phyloP scores from a whole-genome alignment of 768 basidiomycete species.

The Boletales sp. region DNA sequence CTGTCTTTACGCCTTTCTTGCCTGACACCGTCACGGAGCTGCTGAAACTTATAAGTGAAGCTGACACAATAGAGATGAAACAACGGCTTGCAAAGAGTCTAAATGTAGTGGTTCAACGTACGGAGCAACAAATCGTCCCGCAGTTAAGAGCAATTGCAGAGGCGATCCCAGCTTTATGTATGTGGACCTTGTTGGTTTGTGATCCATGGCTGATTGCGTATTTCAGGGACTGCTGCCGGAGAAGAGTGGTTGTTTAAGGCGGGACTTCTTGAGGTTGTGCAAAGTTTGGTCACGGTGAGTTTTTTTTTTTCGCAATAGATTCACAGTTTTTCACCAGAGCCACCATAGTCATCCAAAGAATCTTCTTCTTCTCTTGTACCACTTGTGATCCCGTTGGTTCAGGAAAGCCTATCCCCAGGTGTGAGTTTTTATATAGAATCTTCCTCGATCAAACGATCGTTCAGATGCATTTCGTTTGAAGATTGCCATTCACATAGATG shows the following conservation, averaged over 20 bases:
- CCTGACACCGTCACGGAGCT: conserved; percentile 58
- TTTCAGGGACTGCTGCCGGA: conserved; percentile 61
- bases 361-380: conserved; percentile 51
- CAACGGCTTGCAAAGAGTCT: conserved; percentile 66
- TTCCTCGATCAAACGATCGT: background rate
- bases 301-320: background rate
- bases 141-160: conserved; percentile 56
- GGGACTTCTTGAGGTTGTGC: conserved; percentile 65
- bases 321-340: background rate
- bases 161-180: conserved; percentile 72
- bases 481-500: conserved; percentile 69
- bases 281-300: conserved; percentile 63
- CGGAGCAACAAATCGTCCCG: conserved; percentile 58
- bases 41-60: conserved; percentile 66
- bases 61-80: conserved; percentile 74
- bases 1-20: conserved; percentile 68
- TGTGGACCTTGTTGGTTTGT: conserved; percentile 21
- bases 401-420: conserved; percentile 56
- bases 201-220: conserved; percentile 7
- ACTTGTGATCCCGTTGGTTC: conserved; percentile 62
- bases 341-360: conserved; percentile 59
- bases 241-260: conserved; percentile 72
- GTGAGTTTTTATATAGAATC: conserved; percentile 33
- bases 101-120: conserved; percentile 61
- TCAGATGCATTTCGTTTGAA: conserved; percentile 28